Evolutionary conservation across 75 land plant genomes (phyloP).

Genomic region (Pinus albicaulis): DNA sequence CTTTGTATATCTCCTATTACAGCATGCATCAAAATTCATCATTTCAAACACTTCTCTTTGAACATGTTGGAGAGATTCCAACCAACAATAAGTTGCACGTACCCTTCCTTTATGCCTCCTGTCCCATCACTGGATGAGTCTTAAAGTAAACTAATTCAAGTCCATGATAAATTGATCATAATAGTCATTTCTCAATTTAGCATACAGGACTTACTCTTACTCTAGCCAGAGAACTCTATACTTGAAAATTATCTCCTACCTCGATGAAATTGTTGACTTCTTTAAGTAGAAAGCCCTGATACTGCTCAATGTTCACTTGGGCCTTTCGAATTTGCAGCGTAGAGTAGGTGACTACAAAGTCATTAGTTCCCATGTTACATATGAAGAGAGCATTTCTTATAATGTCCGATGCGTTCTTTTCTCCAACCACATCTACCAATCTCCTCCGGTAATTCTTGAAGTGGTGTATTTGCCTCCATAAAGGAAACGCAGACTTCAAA

Average conservation of each 20-base stretch:
- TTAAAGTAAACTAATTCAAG: too few relatives aligned
- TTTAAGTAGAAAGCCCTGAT: slow-evolving; percentile 34
- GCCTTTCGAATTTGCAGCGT: slow-evolving; percentile 13
- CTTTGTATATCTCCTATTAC: slow-evolving; percentile 24
- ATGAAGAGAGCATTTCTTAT: slow-evolving; percentile 43
- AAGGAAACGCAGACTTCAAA: slow-evolving; percentile 55
- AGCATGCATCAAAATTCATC: too few relatives aligned
- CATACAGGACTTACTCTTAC: too few relatives aligned
- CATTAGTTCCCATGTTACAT: slow-evolving; percentile 64
- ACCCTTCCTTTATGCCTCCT: too few relatives aligned
- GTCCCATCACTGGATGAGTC: too few relatives aligned
- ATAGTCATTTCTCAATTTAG: too few relatives aligned
- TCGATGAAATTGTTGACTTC: slow-evolving; percentile 25
- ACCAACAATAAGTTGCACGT: too few relatives aligned
- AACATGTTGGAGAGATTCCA: too few relatives aligned
- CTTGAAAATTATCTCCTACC: too few relatives aligned
- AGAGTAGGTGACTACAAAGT: slow-evolving; percentile 42
- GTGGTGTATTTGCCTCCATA: slow-evolving; percentile 51
- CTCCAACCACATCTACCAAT: slow-evolving; percentile 36
- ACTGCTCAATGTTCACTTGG: slow-evolving; percentile 18
- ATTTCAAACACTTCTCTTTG: too few relatives aligned
- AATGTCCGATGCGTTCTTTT: slow-evolving; percentile 23
- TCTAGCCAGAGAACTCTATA: too few relatives aligned
- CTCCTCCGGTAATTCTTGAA: slow-evolving; percentile 49
- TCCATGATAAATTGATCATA: too few relatives aligned